Evolutionary conservation across 2,329 filamentous ascomycete species (phyloP).

Genomic region (Aspergillus chevalieri): DNA sequence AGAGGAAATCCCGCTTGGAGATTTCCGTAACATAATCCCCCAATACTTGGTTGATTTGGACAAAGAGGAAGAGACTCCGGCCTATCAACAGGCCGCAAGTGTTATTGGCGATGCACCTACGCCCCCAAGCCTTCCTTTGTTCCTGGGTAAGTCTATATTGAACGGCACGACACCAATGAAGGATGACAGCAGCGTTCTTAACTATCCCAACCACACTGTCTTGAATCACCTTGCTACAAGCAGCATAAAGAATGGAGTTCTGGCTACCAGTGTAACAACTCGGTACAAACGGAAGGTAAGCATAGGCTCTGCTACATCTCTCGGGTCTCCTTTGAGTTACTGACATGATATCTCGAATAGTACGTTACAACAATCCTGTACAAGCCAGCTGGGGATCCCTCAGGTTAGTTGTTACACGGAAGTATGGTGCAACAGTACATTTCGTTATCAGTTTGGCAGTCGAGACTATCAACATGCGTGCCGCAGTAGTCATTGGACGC

Average conservation of each 20-base stretch:
- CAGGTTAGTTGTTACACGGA: conserved; percentile 18
- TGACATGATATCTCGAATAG: conserved; percentile 41
- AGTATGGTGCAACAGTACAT: neutral
- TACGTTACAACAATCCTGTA: conserved; percentile 98
- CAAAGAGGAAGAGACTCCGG: conserved; percentile 68
- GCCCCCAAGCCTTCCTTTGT: conserved; percentile 80
- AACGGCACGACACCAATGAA: conserved; percentile 90
- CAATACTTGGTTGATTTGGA: conserved; percentile 80
- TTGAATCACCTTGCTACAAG: conserved; percentile 95
- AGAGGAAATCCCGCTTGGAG: conserved; percentile 51
- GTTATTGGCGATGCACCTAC: conserved; percentile 74
- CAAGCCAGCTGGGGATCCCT: conserved; percentile 63
- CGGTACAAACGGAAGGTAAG: conserved; percentile 79
- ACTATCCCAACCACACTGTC: conserved; percentile 95
- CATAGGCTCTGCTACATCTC: neutral
- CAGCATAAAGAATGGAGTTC: conserved; percentile 92
- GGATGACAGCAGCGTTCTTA: conserved; percentile 94
- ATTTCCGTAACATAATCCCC: conserved; percentile 70
- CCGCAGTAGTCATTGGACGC: neutral
- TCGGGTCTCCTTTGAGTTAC: neutral
- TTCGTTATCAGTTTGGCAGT: neutral
- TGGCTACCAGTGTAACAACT: conserved; percentile 95
- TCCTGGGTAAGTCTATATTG: conserved; percentile 87
- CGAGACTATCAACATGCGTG: neutral
- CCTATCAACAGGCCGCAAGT: conserved; percentile 66